Conservation (phyloP, 1,284 basidiomycete genomes). For the Rhodotorula sp. region DNA sequence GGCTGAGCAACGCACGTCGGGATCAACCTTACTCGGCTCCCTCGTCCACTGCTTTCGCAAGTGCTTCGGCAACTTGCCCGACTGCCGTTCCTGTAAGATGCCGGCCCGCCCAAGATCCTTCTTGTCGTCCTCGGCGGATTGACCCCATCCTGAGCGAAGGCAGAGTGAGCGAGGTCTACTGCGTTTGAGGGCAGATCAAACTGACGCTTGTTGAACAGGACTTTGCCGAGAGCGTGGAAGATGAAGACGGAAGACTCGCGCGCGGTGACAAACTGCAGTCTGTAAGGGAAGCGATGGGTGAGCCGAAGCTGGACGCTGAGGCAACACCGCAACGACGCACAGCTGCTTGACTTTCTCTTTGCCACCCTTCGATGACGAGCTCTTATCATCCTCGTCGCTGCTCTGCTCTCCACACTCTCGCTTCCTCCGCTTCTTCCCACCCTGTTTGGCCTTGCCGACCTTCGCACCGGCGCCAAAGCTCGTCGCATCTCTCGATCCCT, state of each 20-base stretch:
- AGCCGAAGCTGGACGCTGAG: not conserved
- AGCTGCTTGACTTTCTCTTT: conserved; percentile 47
- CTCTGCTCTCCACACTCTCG: conserved; percentile 12
- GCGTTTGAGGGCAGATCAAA: not conserved
- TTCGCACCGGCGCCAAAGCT: conserved; percentile 3
- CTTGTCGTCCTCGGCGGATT: conserved; percentile 44
- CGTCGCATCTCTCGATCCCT: not conserved
- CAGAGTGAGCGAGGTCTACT: not conserved
- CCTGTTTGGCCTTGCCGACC: not conserved
- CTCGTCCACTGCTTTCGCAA: conserved; percentile 33
- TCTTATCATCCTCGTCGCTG: not conserved
- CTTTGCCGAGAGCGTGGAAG: conserved; percentile 89
- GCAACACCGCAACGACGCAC: conserved; percentile 42
- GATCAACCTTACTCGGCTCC: conserved; percentile 65
- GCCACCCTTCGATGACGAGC: conserved; percentile 6
- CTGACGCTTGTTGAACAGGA: conserved; percentile 91
- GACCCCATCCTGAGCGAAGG: conserved; percentile 42
- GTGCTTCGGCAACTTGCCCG: conserved; percentile 38
- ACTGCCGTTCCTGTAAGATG: conserved; percentile 25
- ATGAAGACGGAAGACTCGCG: conserved; percentile 81
- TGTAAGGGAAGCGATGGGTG: conserved; percentile 53
- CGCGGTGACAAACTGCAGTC: conserved; percentile 59
- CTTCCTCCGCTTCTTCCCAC: conserved; percentile 33
- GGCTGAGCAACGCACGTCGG: conserved; percentile 60
- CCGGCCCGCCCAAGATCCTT: conserved; percentile 41